A percentile compares a stretch with the other conserved stretches of the same genome.
Evolutionary conservation across 495 filamentous ascomycete species (phyloP).

Genomic region (Annulohypoxylon nitens): DNA sequence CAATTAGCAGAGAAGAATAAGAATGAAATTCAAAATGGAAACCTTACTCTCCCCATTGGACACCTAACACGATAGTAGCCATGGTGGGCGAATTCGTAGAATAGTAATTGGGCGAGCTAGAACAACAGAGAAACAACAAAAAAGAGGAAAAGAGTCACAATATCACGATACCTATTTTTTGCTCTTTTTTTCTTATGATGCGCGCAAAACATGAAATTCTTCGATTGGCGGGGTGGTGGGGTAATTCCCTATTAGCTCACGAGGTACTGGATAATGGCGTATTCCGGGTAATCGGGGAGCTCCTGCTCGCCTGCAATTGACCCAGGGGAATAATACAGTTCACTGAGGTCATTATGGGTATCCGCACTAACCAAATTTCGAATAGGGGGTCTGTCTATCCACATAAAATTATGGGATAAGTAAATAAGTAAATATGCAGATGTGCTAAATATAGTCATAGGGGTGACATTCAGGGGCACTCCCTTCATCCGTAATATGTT

Average conservation of each 20-base stretch:
- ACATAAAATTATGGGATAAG: background rate
- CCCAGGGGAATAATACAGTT: background rate
- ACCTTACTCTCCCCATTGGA: constrained; percentile 47
- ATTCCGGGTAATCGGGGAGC: constrained; percentile 31
- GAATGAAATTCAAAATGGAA: background rate
- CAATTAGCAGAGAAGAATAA: constrained; percentile 29
- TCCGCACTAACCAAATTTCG: constrained; percentile 4
- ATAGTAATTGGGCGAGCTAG: background rate
- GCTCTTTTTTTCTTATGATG: constrained; percentile 18
- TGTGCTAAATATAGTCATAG: constrained; percentile 2
- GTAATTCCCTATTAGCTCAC: background rate
- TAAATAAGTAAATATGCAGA: background rate
- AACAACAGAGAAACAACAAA: constrained; percentile 9
- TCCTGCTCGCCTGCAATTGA: background rate
- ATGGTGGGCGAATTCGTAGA: constrained; percentile 24
- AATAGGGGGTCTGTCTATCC: constrained; percentile 6
- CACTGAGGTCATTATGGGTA: constrained; percentile 6
- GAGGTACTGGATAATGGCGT: constrained; percentile 8
- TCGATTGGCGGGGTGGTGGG: constrained; percentile 37
- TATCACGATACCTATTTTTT: constrained; percentile 27
- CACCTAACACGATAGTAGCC: constrained; percentile 42
- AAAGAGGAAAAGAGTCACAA: constrained; percentile 12
- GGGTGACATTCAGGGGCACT: background rate
- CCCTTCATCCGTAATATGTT: constrained; percentile 14
- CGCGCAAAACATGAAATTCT: constrained; percentile 30